Base-by-base conservation (phyloP, 2,329 filamentous ascomycete species). In the Furcasterigmium furcatum region DNA sequence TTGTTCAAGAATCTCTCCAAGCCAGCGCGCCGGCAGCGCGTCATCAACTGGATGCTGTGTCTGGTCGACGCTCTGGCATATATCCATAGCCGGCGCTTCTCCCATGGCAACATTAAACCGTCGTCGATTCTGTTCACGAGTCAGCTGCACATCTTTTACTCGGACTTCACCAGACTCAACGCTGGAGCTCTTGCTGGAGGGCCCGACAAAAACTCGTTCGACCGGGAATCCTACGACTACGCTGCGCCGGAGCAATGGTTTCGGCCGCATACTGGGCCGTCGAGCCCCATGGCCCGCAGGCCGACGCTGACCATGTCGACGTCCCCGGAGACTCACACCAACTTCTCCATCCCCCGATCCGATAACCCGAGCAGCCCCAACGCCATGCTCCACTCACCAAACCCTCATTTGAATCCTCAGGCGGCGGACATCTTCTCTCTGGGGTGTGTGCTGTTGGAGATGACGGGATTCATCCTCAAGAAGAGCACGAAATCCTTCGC, bases 1-100 rank as follows among this genome's bases (percentile, higher is more conserved):
- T 76, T 78, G 19, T 76, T 85, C 60, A 84, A 85, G 55, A 77
- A 75, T 43, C 61, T 88, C 10, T 56, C 77, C 4, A 86, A 87
- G 58, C 69, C 72, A 42, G 74, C 79, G 34, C 73, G 84, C 21
- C 74, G 82, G 27, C 67, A 72, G 38, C 66, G 85, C 14, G 61
- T 89, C 5, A 71, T 88, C 58, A 84, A 87, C 60, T 91, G 87
- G 87, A 79, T 90, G 56, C 81, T 87, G 56, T 91, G 87, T 59
- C 72, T 91, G 4, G 73, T 77, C 34, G 84, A 88, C 59, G 82
- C 85, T 2, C 58, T 90, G 14, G 79, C 82, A 44, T 86, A 78
- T 50, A 66, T 91, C 3, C 87, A 91, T 58, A 75, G 74, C 50
- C 76, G 75, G 40, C 80, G 82, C 2, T 74, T 80, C 20, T 77